Conservation (phyloP, 805 yeast species). For the Teunomyces kruisii region DNA sequence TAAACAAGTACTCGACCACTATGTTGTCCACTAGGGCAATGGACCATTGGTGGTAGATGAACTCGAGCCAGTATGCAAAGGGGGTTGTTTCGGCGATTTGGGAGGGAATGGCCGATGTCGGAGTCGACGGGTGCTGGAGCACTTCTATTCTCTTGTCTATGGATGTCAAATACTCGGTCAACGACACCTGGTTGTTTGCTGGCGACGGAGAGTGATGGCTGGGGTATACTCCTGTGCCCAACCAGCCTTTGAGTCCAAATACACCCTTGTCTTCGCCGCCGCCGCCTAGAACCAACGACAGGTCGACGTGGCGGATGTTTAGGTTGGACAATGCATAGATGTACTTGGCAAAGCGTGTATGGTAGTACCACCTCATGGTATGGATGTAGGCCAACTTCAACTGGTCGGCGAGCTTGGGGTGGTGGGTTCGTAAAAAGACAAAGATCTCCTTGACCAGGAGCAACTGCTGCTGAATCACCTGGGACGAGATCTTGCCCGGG, state of each 20-base stretch:
- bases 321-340: conserved; percentile 68
- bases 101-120: conserved; percentile 69
- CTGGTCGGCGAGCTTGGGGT: conserved; percentile 66
- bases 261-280: conserved; percentile 23
- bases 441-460: conserved; percentile 62
- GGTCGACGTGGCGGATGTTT: conserved; percentile 55
- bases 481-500: conserved; percentile 60
- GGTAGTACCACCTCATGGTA: conserved; percentile 94
- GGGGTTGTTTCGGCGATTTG: conserved; percentile 82
- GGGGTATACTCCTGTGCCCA: conserved; percentile 7
- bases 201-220: not conserved
- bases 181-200: conserved; percentile 12
- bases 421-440: conserved; percentile 53
- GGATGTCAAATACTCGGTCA: conserved; percentile 53
- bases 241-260: conserved; percentile 29
- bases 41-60: conserved; percentile 69
- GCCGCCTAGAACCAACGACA: conserved; percentile 54
- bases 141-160: conserved; percentile 62
- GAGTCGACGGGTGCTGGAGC: conserved; percentile 42
- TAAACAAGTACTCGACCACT: conserved; percentile 71
- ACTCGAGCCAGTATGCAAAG: conserved; percentile 66
- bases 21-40: conserved; percentile 74
- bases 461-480: conserved; percentile 66
- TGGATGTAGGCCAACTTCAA: conserved; percentile 76
- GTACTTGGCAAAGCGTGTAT: conserved; percentile 74